phyloP scores from a whole-genome alignment of 129 eudicot genomes.

The Flaveria linearis region DNA sequence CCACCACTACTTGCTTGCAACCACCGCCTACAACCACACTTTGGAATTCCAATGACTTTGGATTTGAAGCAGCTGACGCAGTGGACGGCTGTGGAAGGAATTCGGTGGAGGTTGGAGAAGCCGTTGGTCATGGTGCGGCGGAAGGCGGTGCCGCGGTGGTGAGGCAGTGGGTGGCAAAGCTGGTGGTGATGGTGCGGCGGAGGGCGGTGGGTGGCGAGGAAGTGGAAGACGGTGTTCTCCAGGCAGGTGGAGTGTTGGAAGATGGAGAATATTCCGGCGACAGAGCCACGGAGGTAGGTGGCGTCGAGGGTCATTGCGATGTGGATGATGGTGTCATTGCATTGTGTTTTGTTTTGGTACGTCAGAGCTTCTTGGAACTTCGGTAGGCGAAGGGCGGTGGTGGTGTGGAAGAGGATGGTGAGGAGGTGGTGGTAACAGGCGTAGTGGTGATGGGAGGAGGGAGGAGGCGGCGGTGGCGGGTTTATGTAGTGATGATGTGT shows the following conservation, averaged over 20 bases:
- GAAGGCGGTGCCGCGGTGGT: conserved; percentile 75
- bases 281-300: conserved; percentile 87
- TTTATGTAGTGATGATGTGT: no score
- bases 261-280: conserved; percentile 82
- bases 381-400: no score
- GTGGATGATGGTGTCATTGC: conserved; percentile 46
- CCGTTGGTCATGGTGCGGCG: not conserved
- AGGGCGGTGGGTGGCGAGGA: conserved; percentile 63
- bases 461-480: no score
- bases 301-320: conserved; percentile 87
- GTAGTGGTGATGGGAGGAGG: no score
- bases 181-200: conserved; percentile 39
- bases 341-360: no score
- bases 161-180: conserved; percentile 48
- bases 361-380: no score
- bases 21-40: no score
- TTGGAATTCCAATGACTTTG: conserved; percentile 45
- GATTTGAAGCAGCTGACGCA: conserved; percentile 90
- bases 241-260: conserved; percentile 81
- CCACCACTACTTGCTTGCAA: no score
- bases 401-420: no score
- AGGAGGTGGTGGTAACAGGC: no score
- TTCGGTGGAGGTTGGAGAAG: conserved; percentile 53
- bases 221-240: conserved; percentile 78
- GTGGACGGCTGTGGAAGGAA: conserved; percentile 59